Percentiles rank a stretch among this genome's conserved stretches.
Conservation (phyloP, 2,329 filamentous ascomycete genomes). For the Emergomyces orientalis region DNA sequence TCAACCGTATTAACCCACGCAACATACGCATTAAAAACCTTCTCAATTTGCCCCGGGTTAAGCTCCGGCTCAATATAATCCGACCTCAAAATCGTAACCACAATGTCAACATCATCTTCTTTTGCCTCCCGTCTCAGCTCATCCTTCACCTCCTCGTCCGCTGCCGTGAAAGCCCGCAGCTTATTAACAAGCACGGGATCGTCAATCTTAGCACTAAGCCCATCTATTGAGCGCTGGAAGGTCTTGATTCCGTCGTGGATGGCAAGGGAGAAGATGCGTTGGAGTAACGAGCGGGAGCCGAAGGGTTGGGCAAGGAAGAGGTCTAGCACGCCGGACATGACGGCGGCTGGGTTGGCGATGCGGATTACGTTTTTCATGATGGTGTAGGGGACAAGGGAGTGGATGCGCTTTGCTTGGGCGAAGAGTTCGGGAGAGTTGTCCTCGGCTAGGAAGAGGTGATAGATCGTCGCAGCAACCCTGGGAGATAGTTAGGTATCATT, state of each 20-base stretch:
- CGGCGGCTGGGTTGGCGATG: conserved; percentile 88
- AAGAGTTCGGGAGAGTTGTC: conserved; percentile 97
- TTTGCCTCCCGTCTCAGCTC: conserved; percentile 64
- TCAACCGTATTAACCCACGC: conserved; percentile 94
- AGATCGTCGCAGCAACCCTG: conserved; percentile 81
- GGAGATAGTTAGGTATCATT: conserved; percentile 2
- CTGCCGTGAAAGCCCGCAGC: conserved; percentile 67
- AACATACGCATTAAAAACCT: conserved; percentile 87
- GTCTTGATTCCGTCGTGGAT: conserved; percentile 80
- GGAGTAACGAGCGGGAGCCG: conserved; percentile 77
- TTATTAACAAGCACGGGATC: conserved; percentile 72
- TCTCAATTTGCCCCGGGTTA: conserved; percentile 64
- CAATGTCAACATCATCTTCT: conserved; percentile 66
- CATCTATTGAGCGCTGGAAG: conserved; percentile 79
- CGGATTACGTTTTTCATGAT: conserved; percentile 94
- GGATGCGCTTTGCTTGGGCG: conserved; percentile 85
- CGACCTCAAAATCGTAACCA: conserved; percentile 75
- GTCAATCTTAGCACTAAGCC: conserved; percentile 65
- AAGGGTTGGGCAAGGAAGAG: conserved; percentile 94
- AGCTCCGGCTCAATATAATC: conserved; percentile 66
- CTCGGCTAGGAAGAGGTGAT: conserved; percentile 93
- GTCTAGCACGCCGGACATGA: conserved; percentile 93
- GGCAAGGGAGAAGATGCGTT: conserved; percentile 87
- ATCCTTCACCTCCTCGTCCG: conserved; percentile 65
- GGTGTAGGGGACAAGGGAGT: conserved; percentile 87